Base-by-base conservation (phyloP, 164 flowering plant genomes). In the Aristolochia fimbriata region DNA sequence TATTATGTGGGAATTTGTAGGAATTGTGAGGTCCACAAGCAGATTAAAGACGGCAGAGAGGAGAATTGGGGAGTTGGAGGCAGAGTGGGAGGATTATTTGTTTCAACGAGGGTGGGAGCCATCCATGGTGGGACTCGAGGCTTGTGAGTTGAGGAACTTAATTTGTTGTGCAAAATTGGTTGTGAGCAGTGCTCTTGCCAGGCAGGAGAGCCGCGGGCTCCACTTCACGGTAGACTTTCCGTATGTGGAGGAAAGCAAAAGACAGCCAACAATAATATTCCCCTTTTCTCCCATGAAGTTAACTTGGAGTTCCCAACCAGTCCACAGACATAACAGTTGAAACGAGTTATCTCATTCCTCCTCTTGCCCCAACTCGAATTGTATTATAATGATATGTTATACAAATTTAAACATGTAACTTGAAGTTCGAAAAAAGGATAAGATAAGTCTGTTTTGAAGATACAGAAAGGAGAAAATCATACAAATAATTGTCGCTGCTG, bases 161-260 rank as follows among this genome's bases (percentile, higher is more conserved):
- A 83, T 93, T 31, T 88, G 97, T 64, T 90, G 97, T 60, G 90
- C 97, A 19, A 88, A 86, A 73, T 74, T 93, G 59, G 97, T 93
- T 0, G 85, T 90, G 24, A 90, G 85, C 72, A 93, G 99, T 59
- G 97, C 99, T 2, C 83, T 90, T 2, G 64, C 97, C 0, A 80
- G 99, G 75, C 97, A 81, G 15, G 99, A 93, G 66, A 93, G 99
- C 67, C 88, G 96, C 8, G 99, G 99, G 33, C 95, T 93, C 24
- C 99, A 93, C 68, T 93, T 87, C 72, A 88, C 90, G 0, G 69
- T 69, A 14, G 99, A 93, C 64, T 90, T 84, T 65, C 99, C 99
- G 47, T 68, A 86, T 54, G 31, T 86, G 45, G 96, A 76, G 65
- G 96, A 90, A 65, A 90, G 96, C 64, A 78, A 80, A 81, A 81